These are phyloP conservation scores for Ceratobasidium sp. DNA, from an alignment of 1,284 basidiomycete genomes.

Conservation along the genomic window DNA sequence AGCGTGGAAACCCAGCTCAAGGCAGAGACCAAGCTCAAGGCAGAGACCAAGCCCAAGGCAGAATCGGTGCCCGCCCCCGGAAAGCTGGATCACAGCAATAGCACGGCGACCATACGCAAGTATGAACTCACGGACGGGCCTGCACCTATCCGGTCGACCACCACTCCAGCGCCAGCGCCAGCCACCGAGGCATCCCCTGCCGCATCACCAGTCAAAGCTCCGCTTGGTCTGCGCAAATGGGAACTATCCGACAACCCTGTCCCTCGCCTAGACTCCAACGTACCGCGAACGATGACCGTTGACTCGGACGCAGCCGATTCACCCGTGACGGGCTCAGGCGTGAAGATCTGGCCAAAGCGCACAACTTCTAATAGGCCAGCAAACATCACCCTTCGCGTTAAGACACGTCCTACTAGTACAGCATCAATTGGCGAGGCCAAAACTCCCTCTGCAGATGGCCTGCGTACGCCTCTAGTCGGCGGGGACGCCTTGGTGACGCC, in stretches of 20 bases:
- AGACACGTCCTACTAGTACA: slow-evolving; percentile 19
- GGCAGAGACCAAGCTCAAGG: too few species aligned
- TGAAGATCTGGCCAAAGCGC: slow-evolving; percentile 24
- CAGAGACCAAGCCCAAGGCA: slow-evolving; percentile 5
- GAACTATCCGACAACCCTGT: slow-evolving; percentile 37
- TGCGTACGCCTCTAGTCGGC: slow-evolving; percentile 31
- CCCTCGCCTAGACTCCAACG: slow-evolving; percentile 23
- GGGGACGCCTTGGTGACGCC: slow-evolving; percentile 22
- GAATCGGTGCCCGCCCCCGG: slow-evolving; percentile 1
- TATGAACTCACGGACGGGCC: slow-evolving; percentile 30
- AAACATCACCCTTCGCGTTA: slow-evolving; percentile 23
- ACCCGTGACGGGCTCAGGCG: slow-evolving; percentile 3
- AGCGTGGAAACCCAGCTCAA: too few species aligned
- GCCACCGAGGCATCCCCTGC: neutral
- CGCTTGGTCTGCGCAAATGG: slow-evolving; percentile 29
- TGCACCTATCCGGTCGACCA: slow-evolving; percentile 1
- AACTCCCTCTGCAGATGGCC: slow-evolving; percentile 7
- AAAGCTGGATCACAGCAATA: slow-evolving; percentile 6
- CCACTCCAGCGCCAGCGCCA: neutral
- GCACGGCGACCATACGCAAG: slow-evolving; percentile 22
- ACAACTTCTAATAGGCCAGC: slow-evolving; percentile 20
- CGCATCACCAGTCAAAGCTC: slow-evolving; percentile 3
- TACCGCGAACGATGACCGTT: slow-evolving; percentile 15
- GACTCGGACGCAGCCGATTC: slow-evolving; percentile 39
- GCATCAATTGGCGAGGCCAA: slow-evolving; percentile 12